phyloP scores from a whole-genome alignment of 139 green algal species.

The Pleodorina starrii region DNA sequence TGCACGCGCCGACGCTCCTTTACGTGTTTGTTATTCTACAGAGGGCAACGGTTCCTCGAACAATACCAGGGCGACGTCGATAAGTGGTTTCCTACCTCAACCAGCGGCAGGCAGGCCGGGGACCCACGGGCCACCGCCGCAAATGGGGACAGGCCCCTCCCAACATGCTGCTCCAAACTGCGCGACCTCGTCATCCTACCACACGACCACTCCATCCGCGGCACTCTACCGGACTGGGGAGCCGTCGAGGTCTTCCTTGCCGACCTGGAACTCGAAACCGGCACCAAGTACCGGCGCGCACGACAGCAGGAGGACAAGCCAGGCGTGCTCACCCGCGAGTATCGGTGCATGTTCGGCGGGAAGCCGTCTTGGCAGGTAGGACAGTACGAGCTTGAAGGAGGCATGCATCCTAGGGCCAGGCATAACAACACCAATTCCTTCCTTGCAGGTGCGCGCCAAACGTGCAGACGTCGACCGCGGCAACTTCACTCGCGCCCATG shows the following conservation, averaged over 20 bases:
- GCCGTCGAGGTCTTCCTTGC: background rate
- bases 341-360: background rate
- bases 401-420: background rate
- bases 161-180: background rate
- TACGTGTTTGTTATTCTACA: background rate
- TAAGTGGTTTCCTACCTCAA: background rate
- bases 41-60: background rate
- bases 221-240: background rate
- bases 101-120: background rate
- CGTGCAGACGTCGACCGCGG: background rate
- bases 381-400: background rate
- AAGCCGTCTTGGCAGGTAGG: background rate
- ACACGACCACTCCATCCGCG: background rate
- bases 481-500: background rate
- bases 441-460: background rate
- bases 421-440: background rate
- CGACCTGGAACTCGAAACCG: background rate
- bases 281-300: background rate
- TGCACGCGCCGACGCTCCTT: no score
- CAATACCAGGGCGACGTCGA: background rate
- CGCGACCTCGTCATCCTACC: background rate
- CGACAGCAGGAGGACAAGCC: background rate
- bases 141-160: background rate
- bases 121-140: background rate
- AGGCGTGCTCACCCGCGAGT: background rate